Evolutionary conservation across 495 filamentous ascomycete species (phyloP).

Genomic region (Aspergillus bridgeri): DNA sequence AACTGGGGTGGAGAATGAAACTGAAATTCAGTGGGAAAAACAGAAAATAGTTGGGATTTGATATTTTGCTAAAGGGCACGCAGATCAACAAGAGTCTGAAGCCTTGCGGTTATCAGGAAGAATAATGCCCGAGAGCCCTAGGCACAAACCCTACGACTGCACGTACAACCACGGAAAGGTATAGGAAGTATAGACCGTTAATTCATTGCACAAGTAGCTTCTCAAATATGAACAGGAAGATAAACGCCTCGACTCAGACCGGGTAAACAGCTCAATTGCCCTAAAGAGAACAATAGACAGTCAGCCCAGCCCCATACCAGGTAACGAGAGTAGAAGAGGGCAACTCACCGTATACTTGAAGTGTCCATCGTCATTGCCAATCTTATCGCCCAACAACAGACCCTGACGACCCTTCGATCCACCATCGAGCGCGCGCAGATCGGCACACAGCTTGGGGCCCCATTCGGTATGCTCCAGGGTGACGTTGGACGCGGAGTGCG

Average conservation of each 20-base stretch:
- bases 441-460: slow-evolving; percentile 17
- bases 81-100: too few relatives aligned
- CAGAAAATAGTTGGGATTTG: too few relatives aligned
- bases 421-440: slow-evolving; percentile 9
- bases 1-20: neutral
- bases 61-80: too few relatives aligned
- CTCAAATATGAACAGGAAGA: too few relatives aligned
- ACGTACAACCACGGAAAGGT: too few relatives aligned
- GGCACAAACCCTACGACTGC: too few relatives aligned
- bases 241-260: too few relatives aligned
- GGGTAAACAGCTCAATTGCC: neutral
- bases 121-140: too few relatives aligned
- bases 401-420: slow-evolving; percentile 16
- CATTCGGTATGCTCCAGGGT: slow-evolving; percentile 9
- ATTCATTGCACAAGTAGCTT: too few relatives aligned
- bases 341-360: slow-evolving; percentile 14
- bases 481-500: slow-evolving; percentile 12
- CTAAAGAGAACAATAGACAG: neutral
- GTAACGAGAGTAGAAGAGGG: neutral
- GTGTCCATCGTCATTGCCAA: slow-evolving; percentile 15
- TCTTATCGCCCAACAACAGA: slow-evolving; percentile 16
- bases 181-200: too few relatives aligned
- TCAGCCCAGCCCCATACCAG: neutral
- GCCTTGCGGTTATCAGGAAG: too few relatives aligned
- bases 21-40: too few relatives aligned